Evolutionary conservation across 1,139 yeast genomes (phyloP), one percentile per base, ranked within the genome.

Genomic region (Saccharomyces hybrid): DNA sequence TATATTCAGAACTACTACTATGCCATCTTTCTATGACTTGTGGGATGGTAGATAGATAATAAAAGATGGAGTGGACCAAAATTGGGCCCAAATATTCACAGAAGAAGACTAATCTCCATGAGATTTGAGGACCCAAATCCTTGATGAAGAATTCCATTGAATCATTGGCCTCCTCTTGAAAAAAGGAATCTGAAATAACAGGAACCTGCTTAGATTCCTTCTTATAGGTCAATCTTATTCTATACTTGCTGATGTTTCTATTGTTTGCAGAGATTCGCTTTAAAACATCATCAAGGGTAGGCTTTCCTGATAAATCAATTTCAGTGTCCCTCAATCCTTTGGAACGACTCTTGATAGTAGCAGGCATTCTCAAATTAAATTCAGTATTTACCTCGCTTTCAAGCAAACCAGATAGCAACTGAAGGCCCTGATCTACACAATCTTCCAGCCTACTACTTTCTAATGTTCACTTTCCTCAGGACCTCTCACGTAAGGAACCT

Each of bases 51-150:
- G 71, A 59, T 38, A 66, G 48, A 7, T 57, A 52, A 70, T 82
- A 91, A 58, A 87, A 75, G 32, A 88, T 57, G 2, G 90, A 81
- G 70, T 91, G 97, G 64, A 91, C 78, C 50, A 90, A 54, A 57
- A 93, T 75, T 3, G 99, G 99, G 3, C 98, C 98, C 23, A 88
- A 66, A 70, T 93, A 93, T 73, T 93, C 99, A 61, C 88, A 76
- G 54, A 88, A 65, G 68, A 84, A 93, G 29, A 93, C 98, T 5
- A 91, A 80, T 72, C 88, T 80, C 97, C 98, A 93, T 3, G 86
- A 83, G 58, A 93, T 81, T 73, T 93, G 99, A 1, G 95, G 95
- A 23, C 98, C 99, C 60, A 93, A 78, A 66, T 91, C 98, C 70
- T 91, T 90, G 55, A 85, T 88, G 58, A 72, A 80, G 25, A 77